Evolutionary conservation across 306 rosid species (phyloP).

Genomic region (Arachis hypogaea): DNA sequence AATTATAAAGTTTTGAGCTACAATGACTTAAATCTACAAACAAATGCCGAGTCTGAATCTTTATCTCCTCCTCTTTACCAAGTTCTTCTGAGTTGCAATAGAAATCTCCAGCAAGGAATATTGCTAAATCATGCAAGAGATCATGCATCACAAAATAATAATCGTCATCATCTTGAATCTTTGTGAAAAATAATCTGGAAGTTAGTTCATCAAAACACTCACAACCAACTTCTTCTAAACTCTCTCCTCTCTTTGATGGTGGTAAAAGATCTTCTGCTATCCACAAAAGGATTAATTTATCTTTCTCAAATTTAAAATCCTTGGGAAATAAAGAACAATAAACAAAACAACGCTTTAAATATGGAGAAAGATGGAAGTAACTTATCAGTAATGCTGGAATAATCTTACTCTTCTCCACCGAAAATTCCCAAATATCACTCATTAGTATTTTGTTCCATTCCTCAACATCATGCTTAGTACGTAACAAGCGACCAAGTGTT

Average conservation of each 20-base stretch:
- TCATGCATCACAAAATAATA: slow-evolving; percentile 23
- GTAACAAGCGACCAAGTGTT: slow-evolving; percentile 33
- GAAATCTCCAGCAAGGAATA: no score
- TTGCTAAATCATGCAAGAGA: slow-evolving; percentile 8
- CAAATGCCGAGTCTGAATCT: no score
- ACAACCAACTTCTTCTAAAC: slow-evolving; percentile 2
- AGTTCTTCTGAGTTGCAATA: not conserved
- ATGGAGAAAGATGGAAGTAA: slow-evolving; percentile 40
- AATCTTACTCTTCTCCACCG: not conserved
- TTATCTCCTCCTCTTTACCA: no score
- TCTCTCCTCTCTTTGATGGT: not conserved
- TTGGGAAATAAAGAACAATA: slow-evolving; percentile 47
- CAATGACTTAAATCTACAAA: no score
- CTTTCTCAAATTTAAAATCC: slow-evolving; percentile 16
- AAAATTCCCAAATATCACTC: slow-evolving; percentile 20
- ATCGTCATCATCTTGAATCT: no score
- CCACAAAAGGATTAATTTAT: slow-evolving; percentile 18
- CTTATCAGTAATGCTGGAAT: slow-evolving; percentile 36
- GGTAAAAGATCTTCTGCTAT: slow-evolving; percentile 38
- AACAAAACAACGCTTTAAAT: slow-evolving; percentile 47
- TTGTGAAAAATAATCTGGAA: not conserved
- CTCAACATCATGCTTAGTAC: not conserved
- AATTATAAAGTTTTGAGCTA: no score
- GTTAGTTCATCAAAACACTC: slow-evolving; percentile 4
- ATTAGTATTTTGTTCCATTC: slow-evolving; percentile 19